Percentiles rank a stretch among this genome's conserved stretches.
phyloP scores from a whole-genome alignment of 495 filamentous ascomycete genomes.

The Hapsidospora chrysogenum region DNA sequence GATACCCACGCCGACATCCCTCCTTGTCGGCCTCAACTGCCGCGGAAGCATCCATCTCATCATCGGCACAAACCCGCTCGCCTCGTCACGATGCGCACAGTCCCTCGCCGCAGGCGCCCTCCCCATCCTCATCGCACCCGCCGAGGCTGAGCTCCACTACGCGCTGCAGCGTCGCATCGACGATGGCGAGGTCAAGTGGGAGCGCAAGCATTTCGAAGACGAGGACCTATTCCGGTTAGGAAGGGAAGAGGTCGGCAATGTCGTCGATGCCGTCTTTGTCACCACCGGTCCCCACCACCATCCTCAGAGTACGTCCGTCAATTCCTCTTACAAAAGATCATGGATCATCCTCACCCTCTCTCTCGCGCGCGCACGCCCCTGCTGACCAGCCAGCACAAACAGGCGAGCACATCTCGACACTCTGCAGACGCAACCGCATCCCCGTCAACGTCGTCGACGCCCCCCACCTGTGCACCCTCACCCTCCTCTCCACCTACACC shows the following conservation, averaged over 20 bases:
- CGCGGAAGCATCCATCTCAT: constrained; percentile 71
- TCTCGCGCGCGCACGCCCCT: too few relatives aligned
- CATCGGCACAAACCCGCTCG: constrained; percentile 71
- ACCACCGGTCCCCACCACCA: constrained; percentile 44
- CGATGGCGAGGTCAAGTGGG: constrained; percentile 53
- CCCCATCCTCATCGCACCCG: constrained; percentile 68
- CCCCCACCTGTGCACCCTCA: constrained; percentile 78
- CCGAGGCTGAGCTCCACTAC: constrained; percentile 48
- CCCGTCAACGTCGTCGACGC: constrained; percentile 88
- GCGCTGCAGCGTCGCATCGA: constrained; percentile 56
- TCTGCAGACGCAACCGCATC: constrained; percentile 67
- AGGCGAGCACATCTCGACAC: constrained; percentile 52
- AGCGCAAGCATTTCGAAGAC: constrained; percentile 51
- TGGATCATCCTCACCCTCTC: not conserved
- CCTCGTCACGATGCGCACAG: constrained; percentile 62
- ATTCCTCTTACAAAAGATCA: too few relatives aligned
- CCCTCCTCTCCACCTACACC: constrained; percentile 69
- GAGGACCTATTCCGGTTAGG: constrained; percentile 62
- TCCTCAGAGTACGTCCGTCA: too few relatives aligned
- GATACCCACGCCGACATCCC: constrained; percentile 24
- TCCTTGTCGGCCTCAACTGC: constrained; percentile 65
- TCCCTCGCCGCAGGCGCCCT: constrained; percentile 76
- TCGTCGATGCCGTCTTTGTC: constrained; percentile 89
- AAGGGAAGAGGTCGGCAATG: constrained; percentile 54
- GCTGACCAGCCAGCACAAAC: constrained; percentile 1